A percentile compares a stretch with the other conserved stretches of the same genome.
Evolutionary conservation across 495 filamentous ascomycete species (phyloP).

Genomic region (Penicillium antarcticum): DNA sequence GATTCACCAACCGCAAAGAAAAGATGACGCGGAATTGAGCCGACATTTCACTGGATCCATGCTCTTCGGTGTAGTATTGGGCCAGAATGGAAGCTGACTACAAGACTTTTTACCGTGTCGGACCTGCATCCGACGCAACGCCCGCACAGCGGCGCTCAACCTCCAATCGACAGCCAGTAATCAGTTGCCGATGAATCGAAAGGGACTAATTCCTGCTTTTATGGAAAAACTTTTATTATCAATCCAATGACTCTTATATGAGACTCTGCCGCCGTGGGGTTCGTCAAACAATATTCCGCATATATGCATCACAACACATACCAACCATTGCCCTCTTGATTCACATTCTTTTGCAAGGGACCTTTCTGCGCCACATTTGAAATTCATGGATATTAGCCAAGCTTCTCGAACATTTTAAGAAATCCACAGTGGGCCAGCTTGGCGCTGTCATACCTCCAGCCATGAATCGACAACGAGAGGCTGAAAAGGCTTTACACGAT

Average conservation of each 20-base stretch:
- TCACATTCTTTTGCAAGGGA: background rate
- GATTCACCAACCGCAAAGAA: slow-evolving; percentile 12
- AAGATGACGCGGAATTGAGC: slow-evolving; percentile 18
- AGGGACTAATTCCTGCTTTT: slow-evolving; percentile 7
- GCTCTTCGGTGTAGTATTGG: slow-evolving; percentile 15
- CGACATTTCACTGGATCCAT: slow-evolving; percentile 5
- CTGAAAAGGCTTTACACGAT: slow-evolving; percentile 45
- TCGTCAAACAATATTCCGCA: background rate
- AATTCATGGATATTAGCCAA: background rate
- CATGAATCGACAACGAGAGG: slow-evolving; percentile 40
- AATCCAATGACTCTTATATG: slow-evolving; percentile 2
- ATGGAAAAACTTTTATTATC: slow-evolving; percentile 2
- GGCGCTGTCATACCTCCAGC: background rate
- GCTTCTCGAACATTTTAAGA: background rate
- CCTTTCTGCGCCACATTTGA: background rate
- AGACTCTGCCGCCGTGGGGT: background rate
- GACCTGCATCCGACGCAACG: slow-evolving; percentile 18
- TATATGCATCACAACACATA: background rate
- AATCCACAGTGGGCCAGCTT: background rate
- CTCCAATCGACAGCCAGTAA: slow-evolving; percentile 20
- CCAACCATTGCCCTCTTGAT: background rate
- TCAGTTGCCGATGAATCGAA: slow-evolving; percentile 17
- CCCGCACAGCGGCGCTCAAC: slow-evolving; percentile 7
- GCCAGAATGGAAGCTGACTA: slow-evolving; percentile 4
- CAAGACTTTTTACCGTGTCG: slow-evolving; percentile 12